These are phyloP conservation scores for Claviceps pazoutovae DNA, from an alignment of 2,329 filamentous ascomycete species.

Conservation along the genomic window DNA sequence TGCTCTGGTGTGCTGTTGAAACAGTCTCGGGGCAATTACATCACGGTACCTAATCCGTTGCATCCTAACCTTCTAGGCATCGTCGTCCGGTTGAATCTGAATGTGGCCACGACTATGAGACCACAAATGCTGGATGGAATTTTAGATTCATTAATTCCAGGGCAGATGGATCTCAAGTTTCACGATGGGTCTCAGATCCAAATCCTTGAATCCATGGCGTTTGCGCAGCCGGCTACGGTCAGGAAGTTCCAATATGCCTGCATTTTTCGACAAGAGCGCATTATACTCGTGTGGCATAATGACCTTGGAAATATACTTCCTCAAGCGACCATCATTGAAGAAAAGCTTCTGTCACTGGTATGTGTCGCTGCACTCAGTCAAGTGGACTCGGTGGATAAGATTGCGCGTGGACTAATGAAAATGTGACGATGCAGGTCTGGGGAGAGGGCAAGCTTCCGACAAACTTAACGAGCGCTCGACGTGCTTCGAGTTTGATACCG, in stretches of 20 bases:
- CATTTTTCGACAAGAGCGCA: constrained; percentile 25
- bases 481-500: constrained; percentile 7
- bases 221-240: constrained; percentile 22
- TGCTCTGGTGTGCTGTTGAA: constrained; percentile 24
- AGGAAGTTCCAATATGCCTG: constrained; percentile 30
- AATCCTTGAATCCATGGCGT: constrained; percentile 28
- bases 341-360: constrained; percentile 18
- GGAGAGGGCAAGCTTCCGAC: constrained; percentile 8
- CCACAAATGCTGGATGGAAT: constrained; percentile 32
- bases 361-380: background rate
- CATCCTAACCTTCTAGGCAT: constrained; percentile 25
- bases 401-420: background rate
- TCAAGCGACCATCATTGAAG: constrained; percentile 21
- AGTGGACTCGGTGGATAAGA: background rate
- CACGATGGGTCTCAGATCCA: constrained; percentile 29
- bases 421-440: constrained; percentile 12
- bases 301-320: constrained; percentile 25
- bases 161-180: constrained; percentile 28
- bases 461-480: constrained; percentile 8
- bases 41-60: constrained; percentile 25
- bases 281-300: constrained; percentile 30
- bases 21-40: constrained; percentile 25
- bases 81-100: constrained; percentile 29
- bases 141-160: constrained; percentile 23
- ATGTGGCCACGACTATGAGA: constrained; percentile 34